A percentile compares a stretch with the other conserved stretches of the same genome.
Evolutionary conservation across 169 alveolate species (phyloP).

Genomic region (Cryptosporidium meleagridis): DNA sequence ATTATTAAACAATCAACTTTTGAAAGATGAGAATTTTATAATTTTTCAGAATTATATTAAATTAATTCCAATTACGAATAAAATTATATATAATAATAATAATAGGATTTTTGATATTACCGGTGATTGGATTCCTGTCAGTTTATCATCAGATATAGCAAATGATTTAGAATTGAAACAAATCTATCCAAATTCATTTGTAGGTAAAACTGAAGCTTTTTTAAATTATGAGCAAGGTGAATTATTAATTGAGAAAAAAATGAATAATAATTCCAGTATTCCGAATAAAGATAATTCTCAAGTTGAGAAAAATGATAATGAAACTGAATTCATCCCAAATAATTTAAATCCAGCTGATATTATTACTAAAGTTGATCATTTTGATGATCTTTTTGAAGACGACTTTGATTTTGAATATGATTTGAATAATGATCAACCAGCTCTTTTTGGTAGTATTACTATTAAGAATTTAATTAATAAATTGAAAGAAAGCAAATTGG

Average conservation of each 20-base stretch:
- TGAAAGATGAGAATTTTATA: background rate
- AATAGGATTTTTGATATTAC: slow-evolving; percentile 15
- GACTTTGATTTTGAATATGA: background rate
- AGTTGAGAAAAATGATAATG: background rate
- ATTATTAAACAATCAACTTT: background rate
- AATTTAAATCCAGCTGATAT: background rate
- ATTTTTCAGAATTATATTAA: slow-evolving; percentile 9
- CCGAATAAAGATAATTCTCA: background rate
- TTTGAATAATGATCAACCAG: background rate
- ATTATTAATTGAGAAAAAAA: slow-evolving; percentile 14
- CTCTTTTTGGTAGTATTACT: slow-evolving; percentile 43
- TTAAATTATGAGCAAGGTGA: slow-evolving; percentile 18
- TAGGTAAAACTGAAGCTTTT: slow-evolving; percentile 10
- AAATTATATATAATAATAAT: background rate
- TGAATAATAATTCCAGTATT: background rate
- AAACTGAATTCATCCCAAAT: background rate
- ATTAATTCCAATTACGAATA: slow-evolving; percentile 24
- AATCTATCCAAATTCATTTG: background rate
- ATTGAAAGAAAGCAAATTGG: slow-evolving; percentile 7
- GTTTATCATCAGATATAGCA: slow-evolving; percentile 1
- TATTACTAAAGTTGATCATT: background rate
- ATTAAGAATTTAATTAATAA: slow-evolving; percentile 12
- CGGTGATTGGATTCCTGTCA: slow-evolving; percentile 46
- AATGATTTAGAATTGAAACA: background rate
- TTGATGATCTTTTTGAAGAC: background rate